These are phyloP conservation scores for Irpex sp. DNA, from an alignment of 1,284 basidiomycete genomes.

Conservation along the genomic window DNA sequence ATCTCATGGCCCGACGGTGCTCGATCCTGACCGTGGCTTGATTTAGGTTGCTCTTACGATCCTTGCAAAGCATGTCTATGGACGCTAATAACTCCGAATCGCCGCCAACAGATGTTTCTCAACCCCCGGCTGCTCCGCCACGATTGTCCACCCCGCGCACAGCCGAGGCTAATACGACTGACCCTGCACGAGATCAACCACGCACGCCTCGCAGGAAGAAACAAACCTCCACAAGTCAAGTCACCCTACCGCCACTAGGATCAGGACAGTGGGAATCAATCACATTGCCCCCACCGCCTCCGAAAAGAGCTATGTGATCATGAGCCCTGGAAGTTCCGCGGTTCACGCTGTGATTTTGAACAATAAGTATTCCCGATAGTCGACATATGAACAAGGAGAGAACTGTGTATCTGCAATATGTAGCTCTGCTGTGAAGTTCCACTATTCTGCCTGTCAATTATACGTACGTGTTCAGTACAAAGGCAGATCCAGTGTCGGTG, in stretches of 20 bases:
- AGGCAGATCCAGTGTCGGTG: no score
- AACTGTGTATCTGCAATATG: background rate
- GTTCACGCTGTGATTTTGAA: background rate
- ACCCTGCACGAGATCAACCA: background rate
- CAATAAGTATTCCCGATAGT: background rate
- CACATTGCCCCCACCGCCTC: conserved; percentile 29
- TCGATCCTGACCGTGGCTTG: background rate
- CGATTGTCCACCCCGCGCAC: background rate
- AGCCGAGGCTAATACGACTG: background rate
- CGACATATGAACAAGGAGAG: background rate
- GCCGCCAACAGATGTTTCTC: background rate
- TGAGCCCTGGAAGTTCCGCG: background rate
- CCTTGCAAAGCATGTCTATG: conserved; percentile 22
- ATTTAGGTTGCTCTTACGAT: conserved; percentile 20
- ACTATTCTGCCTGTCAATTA: no score
- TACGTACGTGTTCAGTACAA: no score
- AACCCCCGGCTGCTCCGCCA: background rate
- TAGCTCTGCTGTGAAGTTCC: background rate
- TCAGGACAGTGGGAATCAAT: conserved; percentile 47
- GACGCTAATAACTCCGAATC: background rate
- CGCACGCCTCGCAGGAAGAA: conserved; percentile 2
- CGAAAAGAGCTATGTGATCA: background rate
- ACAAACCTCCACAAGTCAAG: conserved; percentile 8
- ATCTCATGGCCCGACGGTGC: background rate
- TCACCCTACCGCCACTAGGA: conserved; percentile 41